Conservation (phyloP, 345 rosid genomes). For the Aegle marmelos region DNA sequence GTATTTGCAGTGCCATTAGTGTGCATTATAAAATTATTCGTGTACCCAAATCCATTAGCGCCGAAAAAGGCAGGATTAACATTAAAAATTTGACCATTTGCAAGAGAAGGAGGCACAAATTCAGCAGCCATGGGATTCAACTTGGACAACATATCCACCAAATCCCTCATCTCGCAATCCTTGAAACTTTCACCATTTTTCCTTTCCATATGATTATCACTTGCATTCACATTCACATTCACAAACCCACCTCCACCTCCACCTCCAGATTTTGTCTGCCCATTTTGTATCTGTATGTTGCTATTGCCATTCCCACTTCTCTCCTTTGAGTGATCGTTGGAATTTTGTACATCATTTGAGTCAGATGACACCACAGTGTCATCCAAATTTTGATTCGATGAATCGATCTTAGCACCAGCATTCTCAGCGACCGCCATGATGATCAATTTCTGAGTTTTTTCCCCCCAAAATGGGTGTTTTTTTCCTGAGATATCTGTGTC, state of each 20-base stretch:
- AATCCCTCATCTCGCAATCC: slow-evolving; percentile 58
- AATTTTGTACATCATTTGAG: slow-evolving; percentile 44
- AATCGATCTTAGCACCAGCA: slow-evolving; percentile 71
- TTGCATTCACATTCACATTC: slow-evolving; percentile 11
- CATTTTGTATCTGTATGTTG: slow-evolving; percentile 33
- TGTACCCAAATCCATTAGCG: slow-evolving; percentile 53
- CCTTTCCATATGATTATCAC: slow-evolving; percentile 28
- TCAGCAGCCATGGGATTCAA: slow-evolving; percentile 96
- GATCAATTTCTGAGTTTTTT: slow-evolving; percentile 26
- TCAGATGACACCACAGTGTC: slow-evolving; percentile 48
- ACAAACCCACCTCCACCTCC: slow-evolving; percentile 28
- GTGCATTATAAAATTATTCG: slow-evolving; percentile 50
- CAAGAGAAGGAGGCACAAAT: slow-evolving; percentile 84
- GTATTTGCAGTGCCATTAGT: slow-evolving; percentile 41
- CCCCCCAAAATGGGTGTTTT: slow-evolving; percentile 11
- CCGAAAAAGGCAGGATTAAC: slow-evolving; percentile 35
- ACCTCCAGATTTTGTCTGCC: slow-evolving; percentile 17
- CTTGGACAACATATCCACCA: slow-evolving; percentile 81
- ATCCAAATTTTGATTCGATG: slow-evolving; percentile 65
- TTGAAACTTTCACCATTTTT: slow-evolving; percentile 28
- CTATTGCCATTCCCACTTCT: slow-evolving; percentile 10
- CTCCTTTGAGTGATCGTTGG: slow-evolving; percentile 28
- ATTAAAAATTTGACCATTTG: slow-evolving; percentile 21
- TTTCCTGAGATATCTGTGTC: slow-evolving; percentile 28
- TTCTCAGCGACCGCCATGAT: slow-evolving; percentile 97